Base-by-base conservation (phyloP, 73 alveolate species). In the Paramecium primaurelia region DNA sequence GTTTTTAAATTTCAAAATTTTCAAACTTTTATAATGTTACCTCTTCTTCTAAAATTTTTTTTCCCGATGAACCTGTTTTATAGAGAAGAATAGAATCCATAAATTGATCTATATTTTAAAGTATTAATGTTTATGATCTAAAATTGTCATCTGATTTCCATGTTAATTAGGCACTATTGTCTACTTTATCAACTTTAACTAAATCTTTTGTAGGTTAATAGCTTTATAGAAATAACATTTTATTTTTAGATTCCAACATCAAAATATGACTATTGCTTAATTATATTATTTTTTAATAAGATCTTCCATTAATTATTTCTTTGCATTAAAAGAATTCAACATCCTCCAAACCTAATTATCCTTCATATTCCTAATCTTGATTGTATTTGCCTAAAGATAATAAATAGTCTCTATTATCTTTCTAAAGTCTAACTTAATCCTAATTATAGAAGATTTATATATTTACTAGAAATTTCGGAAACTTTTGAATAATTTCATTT, bases 41-140 rank as follows among this genome's bases (percentile, higher is more conserved):
- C 5, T 80, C 91, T 22, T 80, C 44, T 45, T 45, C 71, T 45
- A 14, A 28, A 32, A 80, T 80, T 36, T 80, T 80, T 42, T 49
- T 80, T 14, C 77, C 75, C 6, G 91, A 80, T 7, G 91, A 80
- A 2, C 91, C 91, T 8, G 91, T 10, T 47, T 80, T 80, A 80
- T 47, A 80, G 32, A 64, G 34, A 26, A 14, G 32, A 20, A 80
- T 25, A 22, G 75, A 25, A 47, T 80, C 75, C 28, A 80, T 8
- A 25, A 80, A 80, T 49, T 44, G 77, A 40, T 80, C 91, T 12
- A 44, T 22, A 80, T 49, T 80, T 25, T 1, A 40, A 16, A 38
- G 25, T 0, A 2, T 9, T 8, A 80, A 44, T 44, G 45, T 80
- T 45, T 40, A 45, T 14, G 25, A 1, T 34, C 30, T 28, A 22